phyloP scores from a whole-genome alignment of 2,329 filamentous ascomycete species.

The Penicillium psychrosexuale region DNA sequence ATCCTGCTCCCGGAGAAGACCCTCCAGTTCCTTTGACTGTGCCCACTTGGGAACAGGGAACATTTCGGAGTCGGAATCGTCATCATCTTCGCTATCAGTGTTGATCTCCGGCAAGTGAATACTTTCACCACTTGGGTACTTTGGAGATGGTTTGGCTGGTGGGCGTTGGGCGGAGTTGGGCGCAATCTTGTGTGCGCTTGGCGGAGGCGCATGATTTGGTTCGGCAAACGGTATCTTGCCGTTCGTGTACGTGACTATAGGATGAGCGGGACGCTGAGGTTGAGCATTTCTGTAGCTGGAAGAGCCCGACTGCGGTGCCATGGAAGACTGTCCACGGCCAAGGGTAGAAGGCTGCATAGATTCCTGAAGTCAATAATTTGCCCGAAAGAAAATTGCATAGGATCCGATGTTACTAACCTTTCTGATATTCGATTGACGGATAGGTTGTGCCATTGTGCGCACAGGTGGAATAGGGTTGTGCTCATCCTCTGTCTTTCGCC shows the following conservation, averaged over 20 bases:
- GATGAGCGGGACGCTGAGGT: conserved; percentile 62
- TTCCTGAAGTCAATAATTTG: conserved; percentile 14
- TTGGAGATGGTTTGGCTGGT: conserved; percentile 65
- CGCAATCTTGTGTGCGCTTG: conserved; percentile 61
- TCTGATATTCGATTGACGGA: conserved; percentile 71
- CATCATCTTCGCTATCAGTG: conserved; percentile 88
- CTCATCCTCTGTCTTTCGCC: conserved; percentile 73
- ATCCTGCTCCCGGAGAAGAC: conserved; percentile 76
- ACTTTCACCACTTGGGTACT: conserved; percentile 82
- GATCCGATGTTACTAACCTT: conserved; percentile 55
- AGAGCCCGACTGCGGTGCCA: conserved; percentile 30
- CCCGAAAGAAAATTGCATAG: background rate
- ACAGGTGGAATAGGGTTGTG: conserved; percentile 61
- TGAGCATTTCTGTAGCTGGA: conserved; percentile 46
- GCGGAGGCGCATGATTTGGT: conserved; percentile 53
- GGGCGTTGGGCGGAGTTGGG: conserved; percentile 45
- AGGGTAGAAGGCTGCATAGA: conserved; percentile 41
- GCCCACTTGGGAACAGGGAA: conserved; percentile 78
- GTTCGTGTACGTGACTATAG: conserved; percentile 83
- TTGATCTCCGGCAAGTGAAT: conserved; percentile 94
- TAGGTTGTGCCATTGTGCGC: conserved; percentile 76
- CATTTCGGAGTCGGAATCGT: conserved; percentile 57
- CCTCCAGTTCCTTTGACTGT: conserved; percentile 76
- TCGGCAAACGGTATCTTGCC: conserved; percentile 87
- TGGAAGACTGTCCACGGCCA: conserved; percentile 36